Percentiles rank a stretch among this genome's conserved stretches.
Conservation (phyloP, 2,329 filamentous ascomycete genomes). For the Ophiocordyceps camponoti-rufipedis region DNA sequence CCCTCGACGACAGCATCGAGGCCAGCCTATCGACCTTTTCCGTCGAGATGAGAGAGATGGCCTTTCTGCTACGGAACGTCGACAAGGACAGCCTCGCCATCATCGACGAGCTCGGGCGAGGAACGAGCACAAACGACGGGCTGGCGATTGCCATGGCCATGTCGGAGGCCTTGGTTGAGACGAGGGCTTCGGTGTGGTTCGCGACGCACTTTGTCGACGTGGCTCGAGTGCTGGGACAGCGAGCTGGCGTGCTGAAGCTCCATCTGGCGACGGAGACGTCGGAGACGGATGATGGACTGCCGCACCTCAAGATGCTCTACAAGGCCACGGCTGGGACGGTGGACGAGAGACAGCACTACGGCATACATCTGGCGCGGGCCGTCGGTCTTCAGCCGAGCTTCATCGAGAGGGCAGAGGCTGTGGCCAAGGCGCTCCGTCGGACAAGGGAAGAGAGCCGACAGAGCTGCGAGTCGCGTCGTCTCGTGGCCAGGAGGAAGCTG, state of each 20-base stretch:
- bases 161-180: constrained; percentile 71
- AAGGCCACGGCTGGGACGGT: constrained; percentile 57
- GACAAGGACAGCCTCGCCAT: constrained; percentile 61
- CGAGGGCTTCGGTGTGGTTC: constrained; percentile 70
- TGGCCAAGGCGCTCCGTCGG: constrained; percentile 43
- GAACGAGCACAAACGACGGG: constrained; percentile 77
- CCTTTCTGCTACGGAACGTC: constrained; percentile 76
- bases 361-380: constrained; percentile 60
- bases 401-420: constrained; percentile 46
- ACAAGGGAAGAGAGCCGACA: constrained; percentile 39
- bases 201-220: constrained; percentile 84
- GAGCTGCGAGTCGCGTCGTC: constrained; percentile 35
- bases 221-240: constrained; percentile 53
- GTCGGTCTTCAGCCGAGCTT: constrained; percentile 53
- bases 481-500: constrained; percentile 50
- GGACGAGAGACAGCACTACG: constrained; percentile 53
- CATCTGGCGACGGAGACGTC: constrained; percentile 58
- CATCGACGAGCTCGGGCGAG: constrained; percentile 81
- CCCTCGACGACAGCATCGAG: constrained; percentile 74
- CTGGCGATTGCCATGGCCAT: constrained; percentile 80
- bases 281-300: constrained; percentile 24
- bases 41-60: constrained; percentile 88
- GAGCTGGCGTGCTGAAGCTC: constrained; percentile 63
- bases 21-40: constrained; percentile 88
- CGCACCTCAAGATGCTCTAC: constrained; percentile 73